phyloP scores from a whole-genome alignment of 345 rosid genomes.

The Reutealis trisperma region DNA sequence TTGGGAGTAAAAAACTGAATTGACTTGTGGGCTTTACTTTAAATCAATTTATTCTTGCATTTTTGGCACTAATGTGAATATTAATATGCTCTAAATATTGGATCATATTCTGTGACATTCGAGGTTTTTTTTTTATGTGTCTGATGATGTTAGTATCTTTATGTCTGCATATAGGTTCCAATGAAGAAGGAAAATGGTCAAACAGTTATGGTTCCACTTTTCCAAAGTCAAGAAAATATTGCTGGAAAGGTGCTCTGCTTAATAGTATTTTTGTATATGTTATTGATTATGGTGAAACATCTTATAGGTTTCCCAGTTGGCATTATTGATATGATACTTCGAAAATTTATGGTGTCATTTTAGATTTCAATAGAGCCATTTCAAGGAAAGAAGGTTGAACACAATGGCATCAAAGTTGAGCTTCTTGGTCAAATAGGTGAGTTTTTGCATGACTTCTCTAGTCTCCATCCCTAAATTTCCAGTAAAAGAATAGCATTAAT shows the following conservation, averaged over 20 bases:
- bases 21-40: not conserved
- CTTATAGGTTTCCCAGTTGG: not conserved
- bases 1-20: not conserved
- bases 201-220: slow-evolving; percentile 50
- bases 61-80: not conserved
- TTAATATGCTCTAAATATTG: not conserved
- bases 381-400: slow-evolving; percentile 91
- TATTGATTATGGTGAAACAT: not conserved
- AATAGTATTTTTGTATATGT: not conserved
- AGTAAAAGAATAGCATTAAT: not conserved
- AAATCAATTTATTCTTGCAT: not conserved
- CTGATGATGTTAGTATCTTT: not conserved
- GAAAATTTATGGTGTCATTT: not conserved
- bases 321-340: not conserved
- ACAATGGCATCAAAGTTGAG: slow-evolving; percentile 88
- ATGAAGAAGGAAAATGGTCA: slow-evolving; percentile 60
- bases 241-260: slow-evolving; percentile 45
- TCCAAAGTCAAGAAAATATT: slow-evolving; percentile 56
- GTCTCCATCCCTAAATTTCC: not conserved
- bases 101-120: no score
- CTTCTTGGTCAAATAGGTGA: slow-evolving; percentile 92
- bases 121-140: no score
- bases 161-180: slow-evolving; percentile 36
- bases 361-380: slow-evolving; percentile 60
- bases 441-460: not conserved